A percentile compares a stretch with the other conserved stretches of the same genome.
Conservation (phyloP, 78 protist genomes). For the Neovahlkampfia damariscottae region DNA sequence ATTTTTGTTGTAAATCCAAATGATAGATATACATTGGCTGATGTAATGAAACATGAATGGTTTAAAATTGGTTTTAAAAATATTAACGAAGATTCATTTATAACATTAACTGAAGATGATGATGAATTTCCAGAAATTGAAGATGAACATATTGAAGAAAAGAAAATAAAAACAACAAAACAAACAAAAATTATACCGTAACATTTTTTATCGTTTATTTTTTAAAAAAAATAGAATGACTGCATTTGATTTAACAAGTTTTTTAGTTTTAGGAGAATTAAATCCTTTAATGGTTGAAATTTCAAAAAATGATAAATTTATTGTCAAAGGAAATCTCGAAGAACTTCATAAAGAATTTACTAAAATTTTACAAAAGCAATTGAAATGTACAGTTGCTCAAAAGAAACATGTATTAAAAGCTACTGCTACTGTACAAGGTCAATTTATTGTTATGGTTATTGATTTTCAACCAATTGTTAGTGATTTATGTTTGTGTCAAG, state of each 20-base stretch:
- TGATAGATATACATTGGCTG: constrained; percentile 14
- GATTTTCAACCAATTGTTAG: neutral
- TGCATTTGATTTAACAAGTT: neutral
- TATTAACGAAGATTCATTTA: neutral
- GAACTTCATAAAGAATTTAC: neutral
- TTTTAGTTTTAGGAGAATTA: neutral
- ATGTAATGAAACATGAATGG: constrained; percentile 17
- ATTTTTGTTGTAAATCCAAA: constrained; percentile 25
- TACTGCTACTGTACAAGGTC: too few relatives aligned
- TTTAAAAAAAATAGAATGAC: neutral
- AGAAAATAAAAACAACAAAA: too few relatives aligned
- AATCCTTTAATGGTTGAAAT: neutral
- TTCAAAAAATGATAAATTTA: neutral
- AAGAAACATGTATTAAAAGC: too few relatives aligned
- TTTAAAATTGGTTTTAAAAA: constrained; percentile 6
- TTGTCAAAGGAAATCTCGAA: neutral
- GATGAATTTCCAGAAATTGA: neutral
- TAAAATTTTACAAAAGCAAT: too few relatives aligned
- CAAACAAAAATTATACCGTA: too few relatives aligned
- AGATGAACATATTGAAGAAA: neutral
- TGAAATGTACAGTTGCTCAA: too few relatives aligned
- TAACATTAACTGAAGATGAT: neutral
- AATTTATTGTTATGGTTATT: neutral
- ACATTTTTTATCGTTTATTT: too few relatives aligned
- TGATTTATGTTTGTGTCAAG: neutral